Evolutionary conservation across 208 protist genomes (phyloP), one percentile per base, ranked within the genome.

Genomic region (Leishmania gerbilli): DNA sequence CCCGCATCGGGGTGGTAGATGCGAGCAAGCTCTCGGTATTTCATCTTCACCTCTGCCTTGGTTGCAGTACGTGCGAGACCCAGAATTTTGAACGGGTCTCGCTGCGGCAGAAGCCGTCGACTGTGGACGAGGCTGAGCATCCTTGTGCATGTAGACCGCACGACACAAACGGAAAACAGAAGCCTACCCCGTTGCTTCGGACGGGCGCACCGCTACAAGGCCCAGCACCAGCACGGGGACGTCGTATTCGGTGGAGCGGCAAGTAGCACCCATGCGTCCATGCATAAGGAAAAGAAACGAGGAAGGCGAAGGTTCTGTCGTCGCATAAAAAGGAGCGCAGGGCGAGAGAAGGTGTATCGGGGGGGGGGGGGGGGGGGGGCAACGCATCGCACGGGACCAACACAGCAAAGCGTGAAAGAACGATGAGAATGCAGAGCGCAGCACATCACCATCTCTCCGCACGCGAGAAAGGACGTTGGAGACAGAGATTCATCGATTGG

Each of bases 21-120:
- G n/a, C 92, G 86, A 11, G 93, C 93, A 17, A 98, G 91, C 75
- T 98, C 92, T 31, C 91, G 89, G 68, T 94, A 98, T 67, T 91
- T 91, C 72, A 83, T 92, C 78, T 98, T 98, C 51, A 98, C 89
- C 75, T 97, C 88, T 42, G 91, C 81, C 81, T 95, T 96, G 7
- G 92, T 91, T n/a, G 90, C 92, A 2, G 79, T 76, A 53, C 90
- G 87, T 5, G 85, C 86, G 19, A 97, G 82, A 27, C 94, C 92
- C 3, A 97, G 83, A 15, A 93, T 77, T 55, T 90, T 86, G 81
- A 96, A 97, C 1, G 92, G 94, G 82, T 97, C 90, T 0, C 87
- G 81, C 77, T 81, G 77, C 77, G 81, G 81, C 21, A 81, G 34
- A 71, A 79, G 56, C 31, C 51, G 13, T 24, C 21, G 31, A 21